Percentiles rank a stretch among this genome's conserved stretches.
phyloP scores from a whole-genome alignment of 495 filamentous ascomycete species.

The Xylaria grammica region DNA sequence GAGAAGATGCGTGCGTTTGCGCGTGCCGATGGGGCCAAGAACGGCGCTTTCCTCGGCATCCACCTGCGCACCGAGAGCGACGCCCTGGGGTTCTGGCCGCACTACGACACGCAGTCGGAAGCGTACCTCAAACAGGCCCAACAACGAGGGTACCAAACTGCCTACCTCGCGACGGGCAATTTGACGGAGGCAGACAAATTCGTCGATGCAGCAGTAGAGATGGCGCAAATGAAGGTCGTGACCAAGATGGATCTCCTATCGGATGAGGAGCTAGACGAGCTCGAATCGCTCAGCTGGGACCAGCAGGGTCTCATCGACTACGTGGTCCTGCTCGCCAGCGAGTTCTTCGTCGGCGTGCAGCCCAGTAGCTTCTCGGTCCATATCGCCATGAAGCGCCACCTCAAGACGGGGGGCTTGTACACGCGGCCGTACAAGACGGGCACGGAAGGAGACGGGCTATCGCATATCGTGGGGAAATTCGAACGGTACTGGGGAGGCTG shows the following conservation, averaged over 20 bases:
- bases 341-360: conserved; percentile 49
- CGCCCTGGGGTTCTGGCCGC: conserved; percentile 49
- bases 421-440: conserved; percentile 51
- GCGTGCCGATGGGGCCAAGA: conserved; percentile 25
- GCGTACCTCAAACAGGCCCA: conserved; percentile 43
- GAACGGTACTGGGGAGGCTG: conserved; percentile 52
- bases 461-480: conserved; percentile 49
- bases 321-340: conserved; percentile 44
- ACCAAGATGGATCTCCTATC: conserved; percentile 46
- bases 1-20: conserved; percentile 43
- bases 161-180: conserved; percentile 52
- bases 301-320: conserved; percentile 52
- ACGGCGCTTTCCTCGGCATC: conserved; percentile 41
- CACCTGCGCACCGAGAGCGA: conserved; percentile 53
- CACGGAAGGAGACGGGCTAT: conserved; percentile 48
- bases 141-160: conserved; percentile 39
- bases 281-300: conserved; percentile 51
- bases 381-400: conserved; percentile 50
- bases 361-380: conserved; percentile 55
- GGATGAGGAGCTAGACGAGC: conserved; percentile 36
- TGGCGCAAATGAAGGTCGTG: conserved; percentile 38
- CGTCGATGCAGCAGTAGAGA: conserved; percentile 35
- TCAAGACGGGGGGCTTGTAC: conserved; percentile 44
- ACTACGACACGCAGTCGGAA: conserved; percentile 44
- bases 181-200: conserved; percentile 47